Percentiles rank a stretch among this genome's conserved stretches.
These are phyloP conservation scores for Apiospora aurea DNA, from an alignment of 2,329 filamentous ascomycete species.

Conservation along the genomic window DNA sequence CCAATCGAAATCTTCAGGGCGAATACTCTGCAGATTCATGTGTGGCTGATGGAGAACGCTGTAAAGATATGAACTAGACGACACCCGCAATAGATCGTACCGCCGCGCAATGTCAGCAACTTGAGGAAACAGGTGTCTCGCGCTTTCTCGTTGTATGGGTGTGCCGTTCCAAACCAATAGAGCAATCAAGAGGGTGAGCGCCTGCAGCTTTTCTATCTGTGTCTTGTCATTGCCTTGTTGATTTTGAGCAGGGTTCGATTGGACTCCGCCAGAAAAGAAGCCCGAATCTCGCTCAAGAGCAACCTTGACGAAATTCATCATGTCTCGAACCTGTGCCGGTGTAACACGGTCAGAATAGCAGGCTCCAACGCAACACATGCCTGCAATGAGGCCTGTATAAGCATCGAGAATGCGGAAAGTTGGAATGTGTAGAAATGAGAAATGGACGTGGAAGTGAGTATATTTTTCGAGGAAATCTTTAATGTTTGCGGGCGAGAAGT, in stretches of 20 bases:
- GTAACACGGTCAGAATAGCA: slow-evolving; percentile 73
- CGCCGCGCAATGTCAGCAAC: slow-evolving; percentile 65
- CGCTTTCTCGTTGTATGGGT: slow-evolving; percentile 67
- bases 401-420: slow-evolving; percentile 73
- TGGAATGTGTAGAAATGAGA: slow-evolving; percentile 74
- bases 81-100: slow-evolving; percentile 62
- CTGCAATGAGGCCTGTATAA: slow-evolving; percentile 71
- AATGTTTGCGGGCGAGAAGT: slow-evolving; percentile 72
- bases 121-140: slow-evolving; percentile 64
- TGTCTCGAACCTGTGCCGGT: slow-evolving; percentile 67
- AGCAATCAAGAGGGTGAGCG: slow-evolving; percentile 66
- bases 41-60: slow-evolving; percentile 68
- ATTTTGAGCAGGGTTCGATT: slow-evolving; percentile 45
- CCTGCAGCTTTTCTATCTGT: slow-evolving; percentile 72
- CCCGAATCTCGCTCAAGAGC: slow-evolving; percentile 65
- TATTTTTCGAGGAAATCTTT: slow-evolving; percentile 76
- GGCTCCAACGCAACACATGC: slow-evolving; percentile 76
- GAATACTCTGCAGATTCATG: slow-evolving; percentile 53
- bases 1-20: slow-evolving; percentile 68
- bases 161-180: slow-evolving; percentile 76
- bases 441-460: slow-evolving; percentile 76
- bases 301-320: slow-evolving; percentile 69
- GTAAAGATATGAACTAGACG: slow-evolving; percentile 55
- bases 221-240: slow-evolving; percentile 46
- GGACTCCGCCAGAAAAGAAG: slow-evolving; percentile 49